Conservation (phyloP, 1,284 basidiomycete genomes). For the Melampsora americana region DNA sequence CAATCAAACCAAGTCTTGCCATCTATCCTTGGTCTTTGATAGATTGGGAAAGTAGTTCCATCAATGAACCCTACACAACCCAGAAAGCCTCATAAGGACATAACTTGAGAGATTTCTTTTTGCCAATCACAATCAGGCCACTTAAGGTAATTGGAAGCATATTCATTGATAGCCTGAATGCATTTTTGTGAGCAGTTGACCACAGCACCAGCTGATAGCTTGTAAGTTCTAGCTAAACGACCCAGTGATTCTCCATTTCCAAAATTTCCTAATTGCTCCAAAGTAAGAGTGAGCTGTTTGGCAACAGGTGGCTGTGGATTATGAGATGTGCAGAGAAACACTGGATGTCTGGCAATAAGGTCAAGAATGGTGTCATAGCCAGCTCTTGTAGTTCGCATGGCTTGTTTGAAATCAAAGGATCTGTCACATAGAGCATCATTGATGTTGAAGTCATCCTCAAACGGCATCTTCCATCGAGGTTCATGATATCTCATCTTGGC, state of each 20-base stretch:
- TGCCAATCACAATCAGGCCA: not conserved
- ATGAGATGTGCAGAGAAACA: not conserved
- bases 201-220: not conserved
- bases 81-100: not conserved
- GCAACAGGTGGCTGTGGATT: not conserved
- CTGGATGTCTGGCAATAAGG: too few species aligned
- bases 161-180: too few species aligned
- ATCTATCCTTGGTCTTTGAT: constrained; percentile 12
- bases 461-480: too few species aligned
- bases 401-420: too few species aligned
- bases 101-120: not conserved
- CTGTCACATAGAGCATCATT: too few species aligned
- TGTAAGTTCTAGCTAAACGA: not conserved
- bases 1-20: constrained; percentile 9
- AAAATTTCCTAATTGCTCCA: not conserved
- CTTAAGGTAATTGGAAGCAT: not conserved
- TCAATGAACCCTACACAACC: constrained; percentile 23
- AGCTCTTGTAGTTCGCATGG: too few species aligned
- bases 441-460: too few species aligned
- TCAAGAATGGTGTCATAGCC: too few species aligned
- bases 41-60: not conserved
- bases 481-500: too few species aligned
- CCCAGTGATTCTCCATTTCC: not conserved
- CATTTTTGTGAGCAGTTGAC: not conserved
- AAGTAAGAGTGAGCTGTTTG: constrained; percentile 1